Evolutionary conservation across 176 grass and related monocot genomes (phyloP), one percentile per base, ranked within the genome.

Genomic region (Eragrostis nindensis): DNA sequence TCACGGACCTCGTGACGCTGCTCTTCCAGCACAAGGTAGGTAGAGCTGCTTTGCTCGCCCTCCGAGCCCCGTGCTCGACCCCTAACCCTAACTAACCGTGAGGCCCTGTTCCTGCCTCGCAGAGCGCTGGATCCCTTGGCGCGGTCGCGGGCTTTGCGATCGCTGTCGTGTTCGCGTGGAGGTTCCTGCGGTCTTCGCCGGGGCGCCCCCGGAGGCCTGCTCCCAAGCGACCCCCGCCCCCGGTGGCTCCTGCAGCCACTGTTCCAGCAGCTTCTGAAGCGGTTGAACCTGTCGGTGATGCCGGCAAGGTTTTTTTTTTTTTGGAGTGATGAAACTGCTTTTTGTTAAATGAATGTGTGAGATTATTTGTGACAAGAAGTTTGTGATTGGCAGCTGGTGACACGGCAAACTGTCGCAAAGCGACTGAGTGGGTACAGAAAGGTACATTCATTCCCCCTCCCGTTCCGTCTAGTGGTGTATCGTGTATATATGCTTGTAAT

Each of bases 141-240:
- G 92, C 96, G 24, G 90, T 93, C 57, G 96, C 96, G 16, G 96
- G 96, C 11, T 99, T 99, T 72, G 96, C 96, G 50, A 93, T 99
- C 87, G 96, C 96, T 3, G 82, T 95, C 22, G 88, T 95, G 5
- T 99, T 99, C 80, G 90, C 90, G 14, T 99, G 96, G 96, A 99
- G 79, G 82, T 85, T 99, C 74, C 45, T 95, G 81, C 87, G 86
- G 55, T 77, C 88, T 8, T 70, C 79, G 19, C 80, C 83, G 9
- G 62, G 79, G 45, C 62, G 82, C 14, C 83, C 80, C 43, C 69
- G 85, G 39, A 76, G 87, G 29, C 62, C 66, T 8, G 64, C 80
- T 15, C 89, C 88, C 40, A 99, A 99, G 88, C 91, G 89, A 0
- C 87, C 86, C 54, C 63, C 39, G 18, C 87, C 84, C 62, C 63